Evolutionary conservation across 2,329 filamentous ascomycete genomes (phyloP).

Genomic region (Pyrenophora seminiperda): DNA sequence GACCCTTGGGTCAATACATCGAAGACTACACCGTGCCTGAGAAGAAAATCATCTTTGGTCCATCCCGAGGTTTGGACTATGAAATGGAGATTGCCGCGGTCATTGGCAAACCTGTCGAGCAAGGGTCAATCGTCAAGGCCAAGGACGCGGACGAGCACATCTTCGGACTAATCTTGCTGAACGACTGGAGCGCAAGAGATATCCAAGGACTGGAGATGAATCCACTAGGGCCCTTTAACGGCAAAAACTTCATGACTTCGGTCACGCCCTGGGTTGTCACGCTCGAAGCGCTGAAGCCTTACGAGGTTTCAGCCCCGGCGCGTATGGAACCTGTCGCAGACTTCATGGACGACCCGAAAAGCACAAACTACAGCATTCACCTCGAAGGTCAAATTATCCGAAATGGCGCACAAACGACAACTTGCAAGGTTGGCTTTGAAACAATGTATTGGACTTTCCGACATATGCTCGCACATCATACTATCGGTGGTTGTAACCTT

Average conservation of each 20-base stretch:
- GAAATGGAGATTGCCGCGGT: constrained; percentile 58
- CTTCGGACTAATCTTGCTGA: constrained; percentile 66
- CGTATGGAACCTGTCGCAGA: constrained; percentile 27
- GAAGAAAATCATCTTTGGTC: constrained; percentile 57
- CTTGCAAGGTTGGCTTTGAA: constrained; percentile 42
- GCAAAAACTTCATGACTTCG: constrained; percentile 64
- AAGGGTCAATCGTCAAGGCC: constrained; percentile 49
- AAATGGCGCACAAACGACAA: constrained; percentile 23
- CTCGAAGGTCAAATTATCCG: constrained; percentile 30
- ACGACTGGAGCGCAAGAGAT: constrained; percentile 68
- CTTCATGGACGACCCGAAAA: constrained; percentile 33
- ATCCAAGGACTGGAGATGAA: constrained; percentile 67
- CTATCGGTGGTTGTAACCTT: constrained; percentile 50
- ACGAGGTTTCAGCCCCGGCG: constrained; percentile 28
- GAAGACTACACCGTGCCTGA: constrained; percentile 44
- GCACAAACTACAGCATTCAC: constrained; percentile 34
- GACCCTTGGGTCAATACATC: constrained; percentile 37
- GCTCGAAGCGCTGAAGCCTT: constrained; percentile 59
- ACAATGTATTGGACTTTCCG: constrained; percentile 55
- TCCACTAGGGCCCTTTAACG: constrained; percentile 65
- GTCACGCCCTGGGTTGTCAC: constrained; percentile 68
- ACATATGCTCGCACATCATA: constrained; percentile 53
- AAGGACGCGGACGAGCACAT: constrained; percentile 58
- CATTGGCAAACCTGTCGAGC: constrained; percentile 49
- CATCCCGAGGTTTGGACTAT: constrained; percentile 53